Base-by-base conservation (phyloP, 2,329 filamentous ascomycete species). In the Xylariaceae sp. region DNA sequence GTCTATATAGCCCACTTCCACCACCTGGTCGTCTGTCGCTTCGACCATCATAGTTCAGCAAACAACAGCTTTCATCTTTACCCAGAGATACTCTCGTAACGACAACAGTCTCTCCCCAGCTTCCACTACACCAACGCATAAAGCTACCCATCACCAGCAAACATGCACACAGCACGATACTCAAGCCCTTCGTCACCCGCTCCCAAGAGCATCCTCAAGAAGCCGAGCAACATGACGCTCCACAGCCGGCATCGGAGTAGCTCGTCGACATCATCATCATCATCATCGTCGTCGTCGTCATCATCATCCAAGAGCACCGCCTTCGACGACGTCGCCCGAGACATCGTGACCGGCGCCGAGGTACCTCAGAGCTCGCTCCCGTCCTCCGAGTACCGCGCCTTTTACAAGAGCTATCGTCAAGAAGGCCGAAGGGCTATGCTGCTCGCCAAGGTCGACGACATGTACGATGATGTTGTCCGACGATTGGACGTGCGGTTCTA, bases 141-240 rank as follows among this genome's bases (percentile, higher is more conserved):
- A 4, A 32, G 4, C 16, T 29, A 14, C 12, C 16, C 16, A 8
- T 4, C 12, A 16, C 16, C 27, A 32, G 12, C 12, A 12, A 32
- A 32, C 27, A 32, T 14, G 27, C 27, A 12, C 16, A 32, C 27
- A 32, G 16, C 7, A 32, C 27, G 16, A 32, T 32, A 12, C 12
- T 32, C 27, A 32, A 32, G 27, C 27, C 12, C 27, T 32, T 16
- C 43, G 20, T 43, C 16, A 42, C 53, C 47, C 25, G 35, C 41
- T 8, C 53, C 53, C 35, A 55, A 52, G 47, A 37, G 54, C 37
- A 56, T 56, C 29, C 54, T 56, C 44, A 56, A 56, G 49, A 49
- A 47, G 45, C 46, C 47, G 7, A 56, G 54, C 42, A 42, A 44
- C 22, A 17, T 51, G 6, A 51, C 51, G 23, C 44, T 56, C 22